Percentiles rank a stretch among this genome's conserved stretches.
These are phyloP conservation scores for Colletotrichum acutatum DNA, from an alignment of 2,329 filamentous ascomycete genomes.

Conservation along the genomic window DNA sequence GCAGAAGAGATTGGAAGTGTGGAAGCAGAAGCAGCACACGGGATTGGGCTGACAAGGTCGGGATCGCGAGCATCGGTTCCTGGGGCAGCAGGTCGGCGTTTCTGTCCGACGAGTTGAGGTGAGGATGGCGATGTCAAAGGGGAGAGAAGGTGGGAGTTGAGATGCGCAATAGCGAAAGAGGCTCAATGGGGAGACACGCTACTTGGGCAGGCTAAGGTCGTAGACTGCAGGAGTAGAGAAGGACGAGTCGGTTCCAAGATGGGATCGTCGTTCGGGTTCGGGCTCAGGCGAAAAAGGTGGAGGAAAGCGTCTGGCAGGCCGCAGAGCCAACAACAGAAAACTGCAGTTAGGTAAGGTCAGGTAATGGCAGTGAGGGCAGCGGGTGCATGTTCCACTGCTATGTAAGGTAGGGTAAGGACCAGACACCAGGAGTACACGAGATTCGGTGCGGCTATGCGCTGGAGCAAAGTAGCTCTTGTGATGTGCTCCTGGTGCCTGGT, in stretches of 20 bases:
- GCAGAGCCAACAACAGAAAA: neutral
- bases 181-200: slow-evolving; percentile 22
- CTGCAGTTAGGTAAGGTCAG: no score
- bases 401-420: no score
- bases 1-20: slow-evolving; percentile 31
- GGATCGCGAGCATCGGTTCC: slow-evolving; percentile 20
- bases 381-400: neutral
- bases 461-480: neutral
- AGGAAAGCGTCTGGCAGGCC: slow-evolving; percentile 15
- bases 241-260: slow-evolving; percentile 31
- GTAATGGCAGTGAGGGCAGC: neutral
- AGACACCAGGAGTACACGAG: neutral
- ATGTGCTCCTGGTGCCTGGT: neutral
- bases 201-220: slow-evolving; percentile 2
- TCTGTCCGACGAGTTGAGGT: neutral
- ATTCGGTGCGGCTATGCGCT: neutral
- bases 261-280: slow-evolving; percentile 31
- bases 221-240: slow-evolving; percentile 24
- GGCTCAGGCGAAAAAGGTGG: slow-evolving; percentile 31
- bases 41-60: slow-evolving; percentile 14
- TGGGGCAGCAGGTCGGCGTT: neutral
- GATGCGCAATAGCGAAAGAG: slow-evolving; percentile 12
- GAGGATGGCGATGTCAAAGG: neutral
- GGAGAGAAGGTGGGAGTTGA: neutral
- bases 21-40: slow-evolving; percentile 21